Conservation (phyloP, 179 eudicot species). For the Pouteria campechiana region DNA sequence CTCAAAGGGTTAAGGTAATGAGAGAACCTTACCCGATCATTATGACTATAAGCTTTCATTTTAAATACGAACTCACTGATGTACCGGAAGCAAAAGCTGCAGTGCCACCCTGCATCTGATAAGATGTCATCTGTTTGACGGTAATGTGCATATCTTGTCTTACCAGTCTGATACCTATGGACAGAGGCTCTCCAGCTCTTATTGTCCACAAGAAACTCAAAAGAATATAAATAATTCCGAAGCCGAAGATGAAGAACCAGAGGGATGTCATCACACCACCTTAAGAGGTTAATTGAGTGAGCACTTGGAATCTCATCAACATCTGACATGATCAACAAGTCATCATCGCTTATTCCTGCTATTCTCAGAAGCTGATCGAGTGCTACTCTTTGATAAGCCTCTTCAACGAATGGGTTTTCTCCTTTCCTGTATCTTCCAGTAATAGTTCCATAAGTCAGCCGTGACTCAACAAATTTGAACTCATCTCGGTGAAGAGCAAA, state of each 20-base stretch:
- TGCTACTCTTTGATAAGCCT: constrained; percentile 31
- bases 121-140: constrained; percentile 28
- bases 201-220: constrained; percentile 23
- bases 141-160: constrained; percentile 37
- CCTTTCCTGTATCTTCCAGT: constrained; percentile 32
- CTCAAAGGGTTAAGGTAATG: constrained; percentile 31
- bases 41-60: constrained; percentile 49
- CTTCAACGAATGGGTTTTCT: constrained; percentile 42
- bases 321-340: constrained; percentile 42
- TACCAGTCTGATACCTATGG: constrained; percentile 28
- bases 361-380: constrained; percentile 25
- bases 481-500: constrained; percentile 16
- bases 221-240: constrained; percentile 35
- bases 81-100: constrained; percentile 39
- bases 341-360: constrained; percentile 43
- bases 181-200: constrained; percentile 44
- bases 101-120: constrained; percentile 49
- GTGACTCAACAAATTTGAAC: constrained; percentile 27
- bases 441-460: constrained; percentile 30
- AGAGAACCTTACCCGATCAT: constrained; percentile 28
- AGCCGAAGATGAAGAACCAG: constrained; percentile 26
- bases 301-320: constrained; percentile 45
- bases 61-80: constrained; percentile 37
- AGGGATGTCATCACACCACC: constrained; percentile 47
- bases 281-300: constrained; percentile 33